phyloP scores from a whole-genome alignment of 2,329 filamentous ascomycete species.

The Ascochyta koolunga region DNA sequence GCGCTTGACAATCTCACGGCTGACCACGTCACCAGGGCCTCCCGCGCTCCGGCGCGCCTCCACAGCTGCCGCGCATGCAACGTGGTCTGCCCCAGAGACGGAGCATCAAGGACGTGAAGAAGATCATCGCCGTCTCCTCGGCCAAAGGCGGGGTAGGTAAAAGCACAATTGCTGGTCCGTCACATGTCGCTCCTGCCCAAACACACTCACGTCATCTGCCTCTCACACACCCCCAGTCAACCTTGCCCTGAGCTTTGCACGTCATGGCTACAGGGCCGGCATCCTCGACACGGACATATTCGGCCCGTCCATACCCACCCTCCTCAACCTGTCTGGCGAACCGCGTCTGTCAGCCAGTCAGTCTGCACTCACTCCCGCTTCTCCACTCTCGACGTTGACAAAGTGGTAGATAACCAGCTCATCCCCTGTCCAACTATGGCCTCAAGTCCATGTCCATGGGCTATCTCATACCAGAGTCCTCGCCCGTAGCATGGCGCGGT shows the following conservation, averaged over 20 bases:
- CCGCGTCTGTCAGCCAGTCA: slow-evolving; percentile 75
- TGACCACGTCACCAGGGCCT: slow-evolving; percentile 67
- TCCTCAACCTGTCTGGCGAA: slow-evolving; percentile 81
- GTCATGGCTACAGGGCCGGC: slow-evolving; percentile 78
- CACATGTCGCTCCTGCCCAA: neutral
- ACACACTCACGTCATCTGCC: neutral
- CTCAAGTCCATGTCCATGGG: slow-evolving; percentile 99
- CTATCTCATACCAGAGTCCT: slow-evolving; percentile 79
- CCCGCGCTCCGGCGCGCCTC: slow-evolving; percentile 72
- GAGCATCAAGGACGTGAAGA: slow-evolving; percentile 81
- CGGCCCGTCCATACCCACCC: slow-evolving; percentile 89
- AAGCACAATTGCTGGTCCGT: slow-evolving; percentile 81
- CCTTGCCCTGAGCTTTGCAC: slow-evolving; percentile 83
- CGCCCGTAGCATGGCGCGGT: slow-evolving; percentile 91
- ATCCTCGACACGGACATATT: slow-evolving; percentile 97
- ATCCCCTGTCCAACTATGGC: slow-evolving; percentile 92
- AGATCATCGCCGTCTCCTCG: slow-evolving; percentile 95
- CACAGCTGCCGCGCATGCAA: slow-evolving; percentile 74
- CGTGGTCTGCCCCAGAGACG: slow-evolving; percentile 81
- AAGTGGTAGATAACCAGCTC: slow-evolving; percentile 71
- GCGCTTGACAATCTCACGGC: neutral
- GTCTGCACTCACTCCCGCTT: slow-evolving; percentile 34
- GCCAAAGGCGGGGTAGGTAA: slow-evolving; percentile 99
- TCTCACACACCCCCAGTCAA: slow-evolving; percentile 60
- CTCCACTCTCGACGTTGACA: slow-evolving; percentile 11